Conservation (phyloP, 768 basidiomycete genomes). For the Podaxis rugospora region DNA sequence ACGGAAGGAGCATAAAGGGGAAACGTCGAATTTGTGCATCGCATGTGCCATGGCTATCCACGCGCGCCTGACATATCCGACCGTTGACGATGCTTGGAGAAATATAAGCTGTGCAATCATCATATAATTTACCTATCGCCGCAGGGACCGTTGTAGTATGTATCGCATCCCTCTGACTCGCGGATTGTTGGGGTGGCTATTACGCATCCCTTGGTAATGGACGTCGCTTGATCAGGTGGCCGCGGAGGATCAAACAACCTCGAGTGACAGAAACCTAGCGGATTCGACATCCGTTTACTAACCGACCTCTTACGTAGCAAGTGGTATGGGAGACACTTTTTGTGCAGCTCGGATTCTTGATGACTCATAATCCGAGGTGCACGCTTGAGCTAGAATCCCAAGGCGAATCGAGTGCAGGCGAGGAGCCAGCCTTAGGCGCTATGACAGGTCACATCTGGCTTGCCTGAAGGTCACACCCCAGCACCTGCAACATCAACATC, state of each 20-base stretch:
- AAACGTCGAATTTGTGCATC: neutral
- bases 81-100: neutral
- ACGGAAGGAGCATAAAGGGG: neutral
- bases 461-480: neutral
- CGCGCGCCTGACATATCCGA: neutral
- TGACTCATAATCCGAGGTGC: slow-evolving; percentile 7
- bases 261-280: neutral
- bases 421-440: neutral
- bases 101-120: neutral
- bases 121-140: neutral
- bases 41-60: no score
- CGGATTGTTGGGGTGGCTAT: no score
- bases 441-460: neutral
- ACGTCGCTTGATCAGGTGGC: neutral
- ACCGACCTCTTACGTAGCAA: slow-evolving; percentile 2
- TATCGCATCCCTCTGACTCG: no score
- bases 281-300: neutral
- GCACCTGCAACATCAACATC: neutral
- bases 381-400: neutral
- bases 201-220: no score
- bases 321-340: neutral
- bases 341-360: neutral
- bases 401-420: neutral
- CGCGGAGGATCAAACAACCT: neutral
- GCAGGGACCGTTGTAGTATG: no score